These are phyloP conservation scores for Zopfia rhizophila DNA, from an alignment of 2,329 filamentous ascomycete species.

Conservation along the genomic window DNA sequence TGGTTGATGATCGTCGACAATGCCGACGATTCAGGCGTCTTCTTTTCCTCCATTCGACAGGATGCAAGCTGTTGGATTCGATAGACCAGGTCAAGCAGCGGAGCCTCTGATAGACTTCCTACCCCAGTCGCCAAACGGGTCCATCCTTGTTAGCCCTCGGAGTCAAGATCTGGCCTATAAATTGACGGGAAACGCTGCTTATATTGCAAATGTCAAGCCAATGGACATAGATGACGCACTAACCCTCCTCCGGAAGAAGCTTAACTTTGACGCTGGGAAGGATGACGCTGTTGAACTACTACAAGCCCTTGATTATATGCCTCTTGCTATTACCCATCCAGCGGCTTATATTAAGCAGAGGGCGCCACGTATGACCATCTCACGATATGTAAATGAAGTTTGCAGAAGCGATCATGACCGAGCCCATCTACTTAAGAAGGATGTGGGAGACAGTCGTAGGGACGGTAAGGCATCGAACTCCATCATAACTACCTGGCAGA, in stretches of 20 bases:
- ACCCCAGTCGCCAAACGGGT: slow-evolving; percentile 11
- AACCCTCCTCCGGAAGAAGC: slow-evolving; percentile 18
- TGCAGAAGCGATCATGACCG: background rate
- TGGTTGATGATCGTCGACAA: slow-evolving; percentile 49
- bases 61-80: background rate
- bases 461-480: slow-evolving; percentile 23
- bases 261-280: background rate
- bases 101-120: slow-evolving; percentile 2
- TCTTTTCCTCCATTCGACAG: slow-evolving; percentile 6
- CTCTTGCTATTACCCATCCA: slow-evolving; percentile 47
- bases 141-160: slow-evolving; percentile 20
- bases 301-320: slow-evolving; percentile 27
- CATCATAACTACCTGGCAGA: slow-evolving; percentile 48
- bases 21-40: slow-evolving; percentile 31
- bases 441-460: slow-evolving; percentile 16
- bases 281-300: slow-evolving; percentile 6
- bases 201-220: slow-evolving; percentile 13
- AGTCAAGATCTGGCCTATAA: slow-evolving; percentile 12
- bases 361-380: background rate
- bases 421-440: slow-evolving; percentile 9
- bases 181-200: slow-evolving; percentile 18
- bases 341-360: slow-evolving; percentile 38
- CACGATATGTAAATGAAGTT: background rate
- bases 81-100: background rate
- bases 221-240: slow-evolving; percentile 18